Evolutionary conservation across 495 filamentous ascomycete genomes (phyloP).

Genomic region (Oleoguttula mirabilis): DNA sequence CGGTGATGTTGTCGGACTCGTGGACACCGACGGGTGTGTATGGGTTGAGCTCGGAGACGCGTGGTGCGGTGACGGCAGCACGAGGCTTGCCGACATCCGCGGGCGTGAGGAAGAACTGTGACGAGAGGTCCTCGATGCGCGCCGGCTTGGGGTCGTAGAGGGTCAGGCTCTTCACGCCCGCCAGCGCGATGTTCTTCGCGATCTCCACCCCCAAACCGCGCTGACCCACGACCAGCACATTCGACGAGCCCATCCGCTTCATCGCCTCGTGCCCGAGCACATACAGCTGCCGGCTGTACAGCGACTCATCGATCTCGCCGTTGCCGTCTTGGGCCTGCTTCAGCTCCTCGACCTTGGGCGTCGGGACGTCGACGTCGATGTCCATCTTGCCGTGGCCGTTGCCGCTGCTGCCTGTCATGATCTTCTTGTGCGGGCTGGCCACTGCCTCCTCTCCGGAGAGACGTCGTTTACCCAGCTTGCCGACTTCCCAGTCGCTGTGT

Average conservation of each 20-base stretch:
- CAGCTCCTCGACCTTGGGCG: conserved; percentile 44
- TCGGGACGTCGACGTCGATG: conserved; percentile 57
- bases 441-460: conserved; percentile 21
- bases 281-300: conserved; percentile 97
- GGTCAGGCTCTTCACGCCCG: conserved; percentile 82
- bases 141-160: conserved; percentile 75
- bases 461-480: conserved; percentile 22
- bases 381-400: conserved; percentile 54
- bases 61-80: conserved; percentile 72
- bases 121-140: conserved; percentile 73
- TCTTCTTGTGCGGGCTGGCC: conserved; percentile 17
- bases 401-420: conserved; percentile 19
- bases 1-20: conserved; percentile 47
- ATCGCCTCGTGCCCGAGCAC: conserved; percentile 98
- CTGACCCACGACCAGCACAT: conserved; percentile 83
- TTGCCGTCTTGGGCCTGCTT: conserved; percentile 34
- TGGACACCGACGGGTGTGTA: conserved; percentile 83
- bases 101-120: conserved; percentile 87
- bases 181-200: conserved; percentile 96
- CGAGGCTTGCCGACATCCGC: conserved; percentile 88
- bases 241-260: conserved; percentile 96
- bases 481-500: too few relatives aligned
- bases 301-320: conserved; percentile 82
- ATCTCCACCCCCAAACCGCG: conserved; percentile 96
- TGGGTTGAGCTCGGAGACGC: conserved; percentile 87